Percentiles rank a stretch among this genome's conserved stretches.
These are phyloP conservation scores for Paraphoma sp. DNA, from an alignment of 2,329 filamentous ascomycete genomes.

Conservation along the genomic window DNA sequence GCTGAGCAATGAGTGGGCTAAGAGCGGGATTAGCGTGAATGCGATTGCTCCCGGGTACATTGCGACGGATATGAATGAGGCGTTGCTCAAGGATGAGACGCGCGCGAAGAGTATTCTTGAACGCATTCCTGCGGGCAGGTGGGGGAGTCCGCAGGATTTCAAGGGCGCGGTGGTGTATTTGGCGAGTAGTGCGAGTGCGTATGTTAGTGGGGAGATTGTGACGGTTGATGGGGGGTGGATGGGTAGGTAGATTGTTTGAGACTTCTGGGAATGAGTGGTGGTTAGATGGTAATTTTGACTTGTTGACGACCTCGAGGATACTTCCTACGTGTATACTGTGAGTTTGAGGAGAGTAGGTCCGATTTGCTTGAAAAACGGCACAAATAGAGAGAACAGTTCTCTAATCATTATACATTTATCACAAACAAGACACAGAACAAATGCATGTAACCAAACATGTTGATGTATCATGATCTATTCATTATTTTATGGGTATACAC, in stretches of 20 bases:
- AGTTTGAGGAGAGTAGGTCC: too few species aligned
- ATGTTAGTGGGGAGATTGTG: slow-evolving; percentile 82
- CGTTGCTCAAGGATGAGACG: slow-evolving; percentile 74
- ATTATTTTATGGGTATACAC: slow-evolving; percentile 15
- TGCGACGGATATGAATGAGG: slow-evolving; percentile 92
- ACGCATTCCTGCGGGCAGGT: slow-evolving; percentile 82
- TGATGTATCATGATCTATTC: not conserved
- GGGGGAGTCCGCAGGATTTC: slow-evolving; percentile 86
- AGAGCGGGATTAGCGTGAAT: slow-evolving; percentile 82
- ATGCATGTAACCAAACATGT: not conserved
- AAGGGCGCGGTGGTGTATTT: slow-evolving; percentile 82
- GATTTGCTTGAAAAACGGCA: too few species aligned
- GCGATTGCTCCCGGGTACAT: slow-evolving; percentile 91
- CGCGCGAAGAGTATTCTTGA: slow-evolving; percentile 76
- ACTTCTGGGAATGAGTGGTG: not conserved
- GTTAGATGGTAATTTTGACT: not conserved
- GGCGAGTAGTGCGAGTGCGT: slow-evolving; percentile 76
- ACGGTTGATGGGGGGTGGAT: slow-evolving; percentile 94
- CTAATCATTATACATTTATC: too few species aligned
- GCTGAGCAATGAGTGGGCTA: slow-evolving; percentile 84
- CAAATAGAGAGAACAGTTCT: too few species aligned
- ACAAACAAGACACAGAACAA: too few species aligned
- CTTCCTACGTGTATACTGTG: too few species aligned
- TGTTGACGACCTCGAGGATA: too few species aligned
- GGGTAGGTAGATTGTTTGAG: slow-evolving; percentile 67